These are phyloP conservation scores for Camillea tinctor DNA, from an alignment of 2,329 filamentous ascomycete genomes.

Conservation along the genomic window DNA sequence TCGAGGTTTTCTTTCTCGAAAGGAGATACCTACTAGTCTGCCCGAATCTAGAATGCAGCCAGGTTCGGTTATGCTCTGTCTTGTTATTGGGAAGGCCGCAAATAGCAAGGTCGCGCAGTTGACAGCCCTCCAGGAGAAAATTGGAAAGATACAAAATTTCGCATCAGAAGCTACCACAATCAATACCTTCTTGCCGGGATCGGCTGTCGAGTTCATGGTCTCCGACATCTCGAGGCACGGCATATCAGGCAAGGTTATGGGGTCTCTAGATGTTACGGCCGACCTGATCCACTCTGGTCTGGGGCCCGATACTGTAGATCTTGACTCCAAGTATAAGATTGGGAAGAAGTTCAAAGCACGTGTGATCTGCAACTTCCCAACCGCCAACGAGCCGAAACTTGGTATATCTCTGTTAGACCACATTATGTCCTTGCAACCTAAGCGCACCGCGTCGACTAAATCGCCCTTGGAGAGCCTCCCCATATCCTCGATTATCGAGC, in stretches of 20 bases:
- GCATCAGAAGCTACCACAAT: conserved; percentile 80
- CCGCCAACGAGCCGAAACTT: conserved; percentile 75
- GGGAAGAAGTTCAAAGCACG: conserved; percentile 83
- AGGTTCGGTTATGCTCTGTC: conserved; percentile 80
- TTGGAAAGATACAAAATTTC: conserved; percentile 64
- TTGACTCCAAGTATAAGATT: conserved; percentile 76
- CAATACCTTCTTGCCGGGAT: conserved; percentile 86
- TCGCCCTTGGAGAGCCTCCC: conserved; percentile 60
- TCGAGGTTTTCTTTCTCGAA: conserved; percentile 81
- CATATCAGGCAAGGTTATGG: conserved; percentile 88
- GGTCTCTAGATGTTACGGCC: conserved; percentile 84
- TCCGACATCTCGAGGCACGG: conserved; percentile 73
- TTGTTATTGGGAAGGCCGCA: conserved; percentile 71
- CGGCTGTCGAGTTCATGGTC: conserved; percentile 81
- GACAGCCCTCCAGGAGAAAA: conserved; percentile 68
- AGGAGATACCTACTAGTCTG: conserved; percentile 69
- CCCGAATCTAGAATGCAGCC: conserved; percentile 70
- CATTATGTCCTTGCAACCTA: conserved; percentile 61
- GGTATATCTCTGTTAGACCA: conserved; percentile 89
- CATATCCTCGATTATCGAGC: conserved; percentile 73
- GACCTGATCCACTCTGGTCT: conserved; percentile 86
- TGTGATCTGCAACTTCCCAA: conserved; percentile 83
- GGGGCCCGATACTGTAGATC: conserved; percentile 65
- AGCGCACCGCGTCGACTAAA: conserved; percentile 40
- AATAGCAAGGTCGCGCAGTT: conserved; percentile 86